Evolutionary conservation across 2,329 filamentous ascomycete species (phyloP).

Genomic region (Neopestalotiopsis rosae): DNA sequence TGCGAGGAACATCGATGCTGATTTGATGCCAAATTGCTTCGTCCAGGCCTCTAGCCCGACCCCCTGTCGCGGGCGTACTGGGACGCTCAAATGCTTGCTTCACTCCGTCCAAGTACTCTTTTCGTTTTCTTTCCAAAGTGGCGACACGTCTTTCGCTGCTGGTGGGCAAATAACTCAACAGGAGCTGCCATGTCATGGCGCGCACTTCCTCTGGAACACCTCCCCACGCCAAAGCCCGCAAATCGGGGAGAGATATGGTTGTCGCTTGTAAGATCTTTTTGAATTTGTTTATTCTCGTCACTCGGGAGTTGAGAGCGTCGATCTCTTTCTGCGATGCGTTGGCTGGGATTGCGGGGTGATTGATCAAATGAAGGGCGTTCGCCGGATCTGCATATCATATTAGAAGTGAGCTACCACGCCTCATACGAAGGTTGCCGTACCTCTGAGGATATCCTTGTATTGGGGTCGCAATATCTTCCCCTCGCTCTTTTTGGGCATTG

Average conservation of each 20-base stretch:
- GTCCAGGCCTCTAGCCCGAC: conserved; percentile 74
- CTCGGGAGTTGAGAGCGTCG: conserved; percentile 84
- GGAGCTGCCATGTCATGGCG: conserved; percentile 97
- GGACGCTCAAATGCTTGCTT: conserved; percentile 73
- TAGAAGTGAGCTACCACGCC: neutral
- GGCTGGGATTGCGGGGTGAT: conserved; percentile 76
- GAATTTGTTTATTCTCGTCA: conserved; percentile 97
- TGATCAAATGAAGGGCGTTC: conserved; percentile 93
- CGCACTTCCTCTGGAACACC: conserved; percentile 94
- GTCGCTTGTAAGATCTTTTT: conserved; percentile 94
- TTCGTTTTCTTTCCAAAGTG: conserved; percentile 90
- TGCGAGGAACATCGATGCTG: conserved; percentile 95
- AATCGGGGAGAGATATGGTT: conserved; percentile 82
- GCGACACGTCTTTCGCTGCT: conserved; percentile 91
- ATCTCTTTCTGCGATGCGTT: conserved; percentile 82
- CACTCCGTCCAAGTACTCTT: conserved; percentile 95
- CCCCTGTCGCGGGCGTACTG: conserved; percentile 42
- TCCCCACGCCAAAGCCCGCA: conserved; percentile 89
- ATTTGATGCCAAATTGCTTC: conserved; percentile 99
- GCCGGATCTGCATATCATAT: conserved; percentile 67
- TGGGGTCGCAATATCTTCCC: conserved; percentile 96
- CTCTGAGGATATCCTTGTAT: conserved; percentile 92
- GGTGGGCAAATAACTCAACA: conserved; percentile 95
- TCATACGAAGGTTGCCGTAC: conserved; percentile 41
- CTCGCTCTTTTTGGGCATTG: conserved; percentile 85